These are phyloP conservation scores for Boletus rubescentipes DNA, from an alignment of 768 basidiomycete species.

Conservation along the genomic window DNA sequence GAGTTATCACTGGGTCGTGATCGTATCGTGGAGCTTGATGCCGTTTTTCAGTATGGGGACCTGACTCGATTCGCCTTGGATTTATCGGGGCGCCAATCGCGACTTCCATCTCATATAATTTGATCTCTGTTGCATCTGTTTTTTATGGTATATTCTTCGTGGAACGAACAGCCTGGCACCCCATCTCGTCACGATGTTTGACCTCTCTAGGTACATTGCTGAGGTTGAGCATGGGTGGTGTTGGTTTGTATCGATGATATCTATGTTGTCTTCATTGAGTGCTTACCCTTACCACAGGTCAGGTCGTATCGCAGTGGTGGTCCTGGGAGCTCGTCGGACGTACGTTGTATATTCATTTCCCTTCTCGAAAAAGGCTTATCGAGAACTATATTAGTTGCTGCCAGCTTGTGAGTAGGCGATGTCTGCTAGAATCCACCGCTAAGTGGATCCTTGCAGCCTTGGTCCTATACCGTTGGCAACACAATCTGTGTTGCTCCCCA, in stretches of 20 bases:
- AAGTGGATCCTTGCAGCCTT: slow-evolving; percentile 46
- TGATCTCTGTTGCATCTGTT: slow-evolving; percentile 63
- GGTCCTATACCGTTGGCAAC: slow-evolving; percentile 82
- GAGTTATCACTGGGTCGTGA: slow-evolving; percentile 2
- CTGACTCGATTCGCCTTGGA: slow-evolving; percentile 74
- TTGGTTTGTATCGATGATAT: slow-evolving; percentile 42
- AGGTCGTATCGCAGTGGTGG: slow-evolving; percentile 94
- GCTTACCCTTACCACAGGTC: slow-evolving; percentile 39
- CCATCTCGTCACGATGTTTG: slow-evolving; percentile 64
- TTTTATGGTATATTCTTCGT: slow-evolving; percentile 63
- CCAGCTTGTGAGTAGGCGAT: slow-evolving; percentile 44
- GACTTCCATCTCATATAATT: slow-evolving; percentile 83
- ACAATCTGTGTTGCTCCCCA: slow-evolving; percentile 81
- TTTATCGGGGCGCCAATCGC: slow-evolving; percentile 93
- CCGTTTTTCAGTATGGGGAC: slow-evolving; percentile 82
- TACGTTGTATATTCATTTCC: slow-evolving; percentile 10
- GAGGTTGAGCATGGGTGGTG: slow-evolving; percentile 78
- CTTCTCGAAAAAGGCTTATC: background rate
- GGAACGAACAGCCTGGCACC: slow-evolving; percentile 81
- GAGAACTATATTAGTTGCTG: slow-evolving; percentile 40
- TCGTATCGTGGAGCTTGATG: slow-evolving; percentile 38
- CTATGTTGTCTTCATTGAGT: background rate
- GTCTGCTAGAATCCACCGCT: background rate
- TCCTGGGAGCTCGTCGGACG: slow-evolving; percentile 84
- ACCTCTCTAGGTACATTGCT: slow-evolving; percentile 65